Conservation (phyloP, 2,329 filamentous ascomycete species). For the Pseudopyricularia cyperi region DNA sequence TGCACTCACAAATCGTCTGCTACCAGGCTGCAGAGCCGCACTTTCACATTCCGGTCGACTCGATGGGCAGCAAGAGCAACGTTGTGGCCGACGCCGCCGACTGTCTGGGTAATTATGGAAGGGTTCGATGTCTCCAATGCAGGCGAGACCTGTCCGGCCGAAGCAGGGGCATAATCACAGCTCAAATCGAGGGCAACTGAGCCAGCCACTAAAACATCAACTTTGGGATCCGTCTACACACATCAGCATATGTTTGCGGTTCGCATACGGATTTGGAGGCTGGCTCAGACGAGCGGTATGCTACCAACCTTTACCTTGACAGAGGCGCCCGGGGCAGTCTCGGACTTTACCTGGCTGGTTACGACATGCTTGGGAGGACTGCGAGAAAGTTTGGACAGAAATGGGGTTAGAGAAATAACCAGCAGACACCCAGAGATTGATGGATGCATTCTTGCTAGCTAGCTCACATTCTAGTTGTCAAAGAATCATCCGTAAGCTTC, state of each 20-base stretch:
- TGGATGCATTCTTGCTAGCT: background rate
- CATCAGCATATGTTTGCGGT: background rate
- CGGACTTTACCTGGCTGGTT: background rate
- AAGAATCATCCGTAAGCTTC: constrained; percentile 15
- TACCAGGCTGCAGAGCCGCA: constrained; percentile 68
- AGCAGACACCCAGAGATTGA: background rate
- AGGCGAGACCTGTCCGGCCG: constrained; percentile 20
- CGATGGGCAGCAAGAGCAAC: constrained; percentile 74
- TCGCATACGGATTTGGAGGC: background rate
- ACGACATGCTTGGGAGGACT: background rate
- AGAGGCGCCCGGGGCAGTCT: background rate
- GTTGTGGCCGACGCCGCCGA: constrained; percentile 88
- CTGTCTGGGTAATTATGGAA: constrained; percentile 63
- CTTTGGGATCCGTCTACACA: background rate
- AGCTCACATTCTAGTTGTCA: background rate
- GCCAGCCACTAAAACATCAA: constrained; percentile 75
- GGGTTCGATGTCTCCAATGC: constrained; percentile 74
- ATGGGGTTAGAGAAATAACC: background rate
- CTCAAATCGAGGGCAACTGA: constrained; percentile 78
- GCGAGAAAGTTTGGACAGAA: too few species aligned
- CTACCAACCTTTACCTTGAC: background rate
- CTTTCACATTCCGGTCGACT: constrained; percentile 42
- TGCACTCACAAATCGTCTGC: constrained; percentile 58
- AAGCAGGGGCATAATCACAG: constrained; percentile 52
- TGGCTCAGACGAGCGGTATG: background rate